Conservation (phyloP, 1,139 yeast species). For the Blastobotrys illinoisensis region DNA sequence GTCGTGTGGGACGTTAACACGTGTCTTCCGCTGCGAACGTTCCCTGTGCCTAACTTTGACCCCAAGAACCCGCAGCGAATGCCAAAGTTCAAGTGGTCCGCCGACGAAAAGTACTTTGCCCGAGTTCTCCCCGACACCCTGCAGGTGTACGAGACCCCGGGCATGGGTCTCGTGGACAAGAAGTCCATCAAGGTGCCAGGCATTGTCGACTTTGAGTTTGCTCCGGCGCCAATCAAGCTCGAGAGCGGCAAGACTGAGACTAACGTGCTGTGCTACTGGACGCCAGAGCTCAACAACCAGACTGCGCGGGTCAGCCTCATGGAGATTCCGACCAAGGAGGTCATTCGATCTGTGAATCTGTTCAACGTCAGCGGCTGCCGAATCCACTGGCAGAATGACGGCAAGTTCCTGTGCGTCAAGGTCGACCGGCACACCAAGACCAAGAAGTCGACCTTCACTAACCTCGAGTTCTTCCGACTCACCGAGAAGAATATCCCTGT, state of each 20-base stretch:
- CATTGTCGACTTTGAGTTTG: slow-evolving; percentile 88
- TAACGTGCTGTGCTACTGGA: slow-evolving; percentile 79
- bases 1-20: slow-evolving; percentile 90
- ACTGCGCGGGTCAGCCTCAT: slow-evolving; percentile 92
- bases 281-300: slow-evolving; percentile 88
- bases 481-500: slow-evolving; percentile 90
- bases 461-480: slow-evolving; percentile 85
- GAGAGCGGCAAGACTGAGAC: slow-evolving; percentile 37
- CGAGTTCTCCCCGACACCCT: slow-evolving; percentile 74
- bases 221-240: slow-evolving; percentile 79
- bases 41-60: slow-evolving; percentile 49
- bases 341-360: slow-evolving; percentile 84
- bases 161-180: slow-evolving; percentile 76
- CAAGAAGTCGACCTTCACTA: slow-evolving; percentile 85
- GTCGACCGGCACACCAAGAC: slow-evolving; percentile 97
- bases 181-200: slow-evolving; percentile 82
- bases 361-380: slow-evolving; percentile 92
- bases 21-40: slow-evolving; percentile 80
- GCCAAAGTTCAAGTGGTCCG: slow-evolving; percentile 87
- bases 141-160: slow-evolving; percentile 72
- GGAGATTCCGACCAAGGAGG: slow-evolving; percentile 79
- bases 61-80: slow-evolving; percentile 35
- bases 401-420: slow-evolving; percentile 81
- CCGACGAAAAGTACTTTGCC: slow-evolving; percentile 90
- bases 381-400: slow-evolving; percentile 92